Evolutionary conservation across 1,284 basidiomycete genomes (phyloP).

Genomic region (Puccinia triticina): DNA sequence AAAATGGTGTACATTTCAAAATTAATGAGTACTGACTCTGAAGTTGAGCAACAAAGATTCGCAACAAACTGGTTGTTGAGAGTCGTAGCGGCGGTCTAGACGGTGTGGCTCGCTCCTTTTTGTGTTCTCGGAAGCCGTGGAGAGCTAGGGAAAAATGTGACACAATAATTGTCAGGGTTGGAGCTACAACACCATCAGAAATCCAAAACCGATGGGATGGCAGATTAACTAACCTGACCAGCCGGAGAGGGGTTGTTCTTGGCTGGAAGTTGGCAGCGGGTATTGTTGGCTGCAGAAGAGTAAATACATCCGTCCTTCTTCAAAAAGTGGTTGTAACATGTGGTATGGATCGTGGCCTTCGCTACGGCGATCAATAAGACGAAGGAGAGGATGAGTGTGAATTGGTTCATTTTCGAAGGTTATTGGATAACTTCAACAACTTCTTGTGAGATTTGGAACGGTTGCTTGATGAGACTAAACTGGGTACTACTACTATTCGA

Average conservation of each 20-base stretch:
- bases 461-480: no score
- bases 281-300: not conserved
- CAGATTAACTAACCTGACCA: not conserved
- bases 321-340: conserved; percentile 37
- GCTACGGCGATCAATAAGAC: not conserved
- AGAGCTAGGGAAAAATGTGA: not conserved
- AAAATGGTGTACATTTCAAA: not conserved
- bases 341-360: not conserved
- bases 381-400: not conserved
- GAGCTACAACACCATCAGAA: not conserved
- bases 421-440: no score
- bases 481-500: no score
- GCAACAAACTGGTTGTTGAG: not conserved
- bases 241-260: not conserved
- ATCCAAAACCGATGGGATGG: not conserved
- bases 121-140: not conserved
- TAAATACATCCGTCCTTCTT: conserved; percentile 32
- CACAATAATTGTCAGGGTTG: not conserved
- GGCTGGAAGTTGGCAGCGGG: not conserved
- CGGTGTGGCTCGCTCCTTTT: not conserved
- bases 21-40: not conserved
- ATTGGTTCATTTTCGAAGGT: not conserved
- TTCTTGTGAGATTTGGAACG: no score
- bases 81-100: not conserved
- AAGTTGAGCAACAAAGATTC: not conserved